Conservation (phyloP, 176 grass and related monocot species). For the Carex kokanica region DNA sequence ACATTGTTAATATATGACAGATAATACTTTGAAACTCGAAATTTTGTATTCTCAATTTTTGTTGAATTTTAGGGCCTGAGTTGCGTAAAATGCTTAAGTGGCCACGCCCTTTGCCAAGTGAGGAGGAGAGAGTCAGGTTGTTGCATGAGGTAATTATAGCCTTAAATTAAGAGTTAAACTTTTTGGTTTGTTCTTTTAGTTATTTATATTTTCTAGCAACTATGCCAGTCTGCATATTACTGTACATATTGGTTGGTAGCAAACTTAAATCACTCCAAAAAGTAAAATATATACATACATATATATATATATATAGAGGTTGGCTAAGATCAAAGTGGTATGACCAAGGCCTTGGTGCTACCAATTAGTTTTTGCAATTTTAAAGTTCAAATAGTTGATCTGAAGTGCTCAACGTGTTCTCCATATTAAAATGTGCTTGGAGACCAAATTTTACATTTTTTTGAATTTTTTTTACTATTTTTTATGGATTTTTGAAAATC, state of each 20-base stretch:
- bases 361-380: too few relatives aligned
- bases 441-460: too few relatives aligned
- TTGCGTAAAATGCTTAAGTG: slow-evolving; percentile 73
- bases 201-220: neutral
- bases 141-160: slow-evolving; percentile 77
- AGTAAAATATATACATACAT: neutral
- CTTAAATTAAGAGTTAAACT: neutral
- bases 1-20: slow-evolving; percentile 5
- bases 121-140: slow-evolving; percentile 84
- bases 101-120: slow-evolving; percentile 78
- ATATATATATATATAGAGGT: too few relatives aligned
- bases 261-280: neutral
- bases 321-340: too few relatives aligned
- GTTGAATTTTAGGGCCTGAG: slow-evolving; percentile 55
- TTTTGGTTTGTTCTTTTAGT: neutral
- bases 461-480: too few relatives aligned
- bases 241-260: neutral
- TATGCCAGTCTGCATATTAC: neutral
- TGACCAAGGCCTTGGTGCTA: too few relatives aligned
- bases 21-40: neutral
- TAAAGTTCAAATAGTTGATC: too few relatives aligned
- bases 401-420: too few relatives aligned
- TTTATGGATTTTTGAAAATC: too few relatives aligned
- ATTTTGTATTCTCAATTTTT: slow-evolving; percentile 11
- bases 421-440: too few relatives aligned